Conservation (phyloP, 169 alveolate genomes). For the Fabrea salina region DNA sequence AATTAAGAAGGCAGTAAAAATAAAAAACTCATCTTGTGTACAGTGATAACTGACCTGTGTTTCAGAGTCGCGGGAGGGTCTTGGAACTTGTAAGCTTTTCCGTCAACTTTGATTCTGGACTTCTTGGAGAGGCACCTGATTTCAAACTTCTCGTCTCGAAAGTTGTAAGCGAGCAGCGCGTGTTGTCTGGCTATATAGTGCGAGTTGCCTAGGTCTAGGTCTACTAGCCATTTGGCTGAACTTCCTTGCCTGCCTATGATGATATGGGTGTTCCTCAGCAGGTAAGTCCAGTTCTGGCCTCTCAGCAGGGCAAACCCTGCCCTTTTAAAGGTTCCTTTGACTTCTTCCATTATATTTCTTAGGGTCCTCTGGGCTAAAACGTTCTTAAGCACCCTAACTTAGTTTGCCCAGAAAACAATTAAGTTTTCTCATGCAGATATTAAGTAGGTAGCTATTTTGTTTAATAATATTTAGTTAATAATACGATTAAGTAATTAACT, state of each 20-base stretch:
- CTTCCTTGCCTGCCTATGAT: conserved; percentile 22
- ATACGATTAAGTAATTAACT: no score
- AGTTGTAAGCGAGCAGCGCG: conserved; percentile 29
- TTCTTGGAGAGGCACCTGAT: conserved; percentile 20
- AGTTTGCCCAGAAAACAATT: no score
- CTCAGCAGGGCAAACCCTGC: conserved; percentile 34
- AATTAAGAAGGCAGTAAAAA: conserved; percentile 16
- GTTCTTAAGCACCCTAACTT: no score
- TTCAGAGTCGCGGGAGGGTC: conserved; percentile 30
- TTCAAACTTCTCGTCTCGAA: conserved; percentile 16
- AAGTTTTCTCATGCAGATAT: no score
- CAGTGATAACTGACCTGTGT: conserved; percentile 21
- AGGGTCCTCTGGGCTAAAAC: no score
- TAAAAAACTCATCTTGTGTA: conserved; percentile 24
- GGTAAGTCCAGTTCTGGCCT: conserved; percentile 26
- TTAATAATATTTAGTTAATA: no score
- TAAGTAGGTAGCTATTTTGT: no score
- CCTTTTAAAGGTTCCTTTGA: conserved; percentile 12
- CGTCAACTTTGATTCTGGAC: conserved; percentile 29
- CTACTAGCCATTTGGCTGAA: conserved; percentile 26
- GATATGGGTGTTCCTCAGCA: conserved; percentile 15
- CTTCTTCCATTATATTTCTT: conserved; percentile 5
- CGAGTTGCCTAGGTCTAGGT: conserved; percentile 3
- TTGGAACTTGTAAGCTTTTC: conserved; percentile 21
- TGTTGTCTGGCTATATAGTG: conserved; percentile 32